These are phyloP conservation scores for Betula pendula DNA, from an alignment of 306 rosid species.

Conservation along the genomic window DNA sequence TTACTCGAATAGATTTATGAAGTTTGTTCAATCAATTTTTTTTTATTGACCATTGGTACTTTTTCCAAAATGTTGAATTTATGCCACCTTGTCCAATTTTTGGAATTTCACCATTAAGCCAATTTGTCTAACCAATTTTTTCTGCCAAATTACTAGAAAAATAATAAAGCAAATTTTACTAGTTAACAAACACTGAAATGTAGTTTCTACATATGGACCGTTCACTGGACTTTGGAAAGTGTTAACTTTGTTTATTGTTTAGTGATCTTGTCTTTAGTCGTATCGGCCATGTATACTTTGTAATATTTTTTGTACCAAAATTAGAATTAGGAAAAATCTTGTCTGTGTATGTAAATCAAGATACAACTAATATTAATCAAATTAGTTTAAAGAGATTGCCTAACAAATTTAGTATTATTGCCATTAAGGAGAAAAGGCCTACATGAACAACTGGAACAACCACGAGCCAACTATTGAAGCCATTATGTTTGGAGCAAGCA, in stretches of 20 bases:
- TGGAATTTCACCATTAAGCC: background rate
- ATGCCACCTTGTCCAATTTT: background rate
- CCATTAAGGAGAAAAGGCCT: background rate
- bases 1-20: background rate
- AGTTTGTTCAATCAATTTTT: background rate
- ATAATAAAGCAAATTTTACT: background rate
- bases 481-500: background rate
- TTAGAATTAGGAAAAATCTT: background rate
- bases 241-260: background rate
- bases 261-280: background rate
- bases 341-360: slow-evolving; percentile 9
- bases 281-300: background rate
- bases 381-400: background rate
- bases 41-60: background rate
- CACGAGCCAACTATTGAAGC: background rate
- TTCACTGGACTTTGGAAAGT: background rate
- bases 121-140: background rate
- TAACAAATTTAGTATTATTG: background rate
- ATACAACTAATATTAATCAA: slow-evolving; percentile 14
- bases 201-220: background rate
- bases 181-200: background rate
- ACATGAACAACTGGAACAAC: background rate
- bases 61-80: background rate
- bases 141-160: background rate
- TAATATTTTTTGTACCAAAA: background rate